Conservation (phyloP, 2,329 filamentous ascomycete genomes). For the Penicillium sp. region DNA sequence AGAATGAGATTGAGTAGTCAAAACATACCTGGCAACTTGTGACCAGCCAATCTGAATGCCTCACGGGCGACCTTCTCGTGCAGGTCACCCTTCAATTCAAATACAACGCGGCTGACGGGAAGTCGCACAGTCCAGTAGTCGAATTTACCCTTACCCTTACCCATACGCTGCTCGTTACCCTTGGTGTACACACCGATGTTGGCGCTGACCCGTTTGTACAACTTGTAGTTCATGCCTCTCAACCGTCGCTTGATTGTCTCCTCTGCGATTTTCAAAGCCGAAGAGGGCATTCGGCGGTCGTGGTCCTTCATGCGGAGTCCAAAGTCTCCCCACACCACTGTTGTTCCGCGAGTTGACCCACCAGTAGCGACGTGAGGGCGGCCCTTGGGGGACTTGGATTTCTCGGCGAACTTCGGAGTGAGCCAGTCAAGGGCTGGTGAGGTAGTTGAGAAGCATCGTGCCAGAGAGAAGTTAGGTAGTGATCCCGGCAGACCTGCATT, state of each 20-base stretch:
- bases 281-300: conserved; percentile 82
- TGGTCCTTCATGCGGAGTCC: conserved; percentile 91
- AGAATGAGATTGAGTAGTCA: conserved; percentile 1
- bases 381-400: conserved; percentile 85
- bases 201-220: conserved; percentile 88
- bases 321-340: conserved; percentile 94
- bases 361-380: conserved; percentile 84
- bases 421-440: conserved; percentile 69
- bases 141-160: conserved; percentile 96
- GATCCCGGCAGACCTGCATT: conserved; percentile 28
- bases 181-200: conserved; percentile 94
- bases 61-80: conserved; percentile 94
- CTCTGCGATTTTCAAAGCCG: conserved; percentile 84
- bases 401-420: conserved; percentile 73
- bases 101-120: conserved; percentile 84
- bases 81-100: conserved; percentile 85
- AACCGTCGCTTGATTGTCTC: conserved; percentile 88
- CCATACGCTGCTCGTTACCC: conserved; percentile 98
- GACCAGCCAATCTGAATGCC: conserved; percentile 88
- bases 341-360: conserved; percentile 87
- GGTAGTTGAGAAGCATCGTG: conserved; percentile 72
- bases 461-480: conserved; percentile 39
- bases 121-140: conserved; percentile 94
- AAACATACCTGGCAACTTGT: conserved; percentile 83
- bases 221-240: conserved; percentile 83